Evolutionary conservation across 805 yeast genomes (phyloP), one percentile per base, ranked within the genome.

Genomic region (Torulaspora gathmanii): DNA sequence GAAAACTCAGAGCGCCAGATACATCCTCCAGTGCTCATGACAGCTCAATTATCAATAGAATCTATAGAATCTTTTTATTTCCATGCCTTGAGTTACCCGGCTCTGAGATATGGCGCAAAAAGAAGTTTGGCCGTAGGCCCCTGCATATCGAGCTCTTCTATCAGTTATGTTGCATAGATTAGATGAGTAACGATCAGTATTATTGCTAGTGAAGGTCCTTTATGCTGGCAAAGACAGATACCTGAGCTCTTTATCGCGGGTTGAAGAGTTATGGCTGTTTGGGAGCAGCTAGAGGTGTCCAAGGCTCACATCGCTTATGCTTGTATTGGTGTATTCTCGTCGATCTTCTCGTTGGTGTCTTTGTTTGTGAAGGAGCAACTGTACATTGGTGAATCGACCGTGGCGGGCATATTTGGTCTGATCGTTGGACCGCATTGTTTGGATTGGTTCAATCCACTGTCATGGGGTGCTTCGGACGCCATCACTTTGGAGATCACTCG

Each of bases 341-440:
- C 91, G 5, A 66, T 86, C 22, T 90, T 89, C 66, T 86, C 95
- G 4, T 71, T 89, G 12, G 77, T 85, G 2, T 90, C 96, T 0
- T 73, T 87, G 23, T 79, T 86, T 57, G 81, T 88, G 37, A 89
- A 89, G 61, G 96, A 89, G 63, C 77, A 79, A 54, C 73, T 88
- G 10, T 89, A 84, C 61, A 82, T 89, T 16, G 96, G 96, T 52
- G 97, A 89, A 65, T 95, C 96, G 5, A 82, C 93, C 0, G 86
- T 87, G 2, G 95, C 96, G 0, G 80, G 91, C 3, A 71, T 87
- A 4, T 84, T 85, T 33, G 97, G 97, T 1, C 70, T 88, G 9
- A 86, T 89, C 16, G 80, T 89, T 7, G 97, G 97, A 0, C 96
- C 97, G 0, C 87, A 85, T 57, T 83, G 87, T 58, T 67, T 88